phyloP scores from a whole-genome alignment of 225 moss, liverwort and hornwort genomes.

The Climacium dendroides region DNA sequence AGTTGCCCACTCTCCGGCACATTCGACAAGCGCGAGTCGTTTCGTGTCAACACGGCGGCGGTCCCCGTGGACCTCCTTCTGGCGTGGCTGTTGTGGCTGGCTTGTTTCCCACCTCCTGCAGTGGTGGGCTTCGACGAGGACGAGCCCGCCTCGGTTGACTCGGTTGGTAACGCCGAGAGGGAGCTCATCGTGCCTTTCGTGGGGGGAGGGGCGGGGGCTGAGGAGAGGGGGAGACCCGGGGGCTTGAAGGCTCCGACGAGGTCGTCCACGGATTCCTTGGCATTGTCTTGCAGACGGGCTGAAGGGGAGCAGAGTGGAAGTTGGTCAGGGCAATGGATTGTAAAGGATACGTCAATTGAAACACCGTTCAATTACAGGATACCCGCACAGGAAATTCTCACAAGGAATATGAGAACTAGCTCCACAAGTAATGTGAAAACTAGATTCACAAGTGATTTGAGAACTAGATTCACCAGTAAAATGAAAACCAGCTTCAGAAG shows the following conservation, averaged over 20 bases:
- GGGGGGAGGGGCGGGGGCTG: background rate
- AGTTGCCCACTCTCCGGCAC: slow-evolving; percentile 20
- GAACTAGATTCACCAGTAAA: background rate
- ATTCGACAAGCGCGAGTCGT: slow-evolving; percentile 20
- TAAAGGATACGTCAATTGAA: background rate
- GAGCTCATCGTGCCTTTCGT: background rate
- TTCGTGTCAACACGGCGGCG: background rate
- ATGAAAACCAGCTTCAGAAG: background rate
- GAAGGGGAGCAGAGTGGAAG: background rate
- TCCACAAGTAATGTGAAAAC: background rate
- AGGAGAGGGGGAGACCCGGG: background rate
- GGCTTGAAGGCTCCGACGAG: slow-evolving; percentile 56
- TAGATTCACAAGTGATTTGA: background rate
- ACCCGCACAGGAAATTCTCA: background rate
- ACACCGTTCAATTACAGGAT: background rate
- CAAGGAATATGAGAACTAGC: background rate
- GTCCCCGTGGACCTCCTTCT: slow-evolving; percentile 25
- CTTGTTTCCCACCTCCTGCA: background rate
- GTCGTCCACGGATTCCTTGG: slow-evolving; percentile 64
- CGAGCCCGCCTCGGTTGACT: background rate
- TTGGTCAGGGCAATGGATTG: background rate
- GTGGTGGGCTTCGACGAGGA: background rate
- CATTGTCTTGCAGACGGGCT: slow-evolving; percentile 77
- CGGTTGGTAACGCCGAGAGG: background rate
- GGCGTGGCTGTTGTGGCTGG: background rate